Evolutionary conservation across 192 early-diverging fungal genomes (phyloP).

Genomic region (Gamsiella multidivaricata): DNA sequence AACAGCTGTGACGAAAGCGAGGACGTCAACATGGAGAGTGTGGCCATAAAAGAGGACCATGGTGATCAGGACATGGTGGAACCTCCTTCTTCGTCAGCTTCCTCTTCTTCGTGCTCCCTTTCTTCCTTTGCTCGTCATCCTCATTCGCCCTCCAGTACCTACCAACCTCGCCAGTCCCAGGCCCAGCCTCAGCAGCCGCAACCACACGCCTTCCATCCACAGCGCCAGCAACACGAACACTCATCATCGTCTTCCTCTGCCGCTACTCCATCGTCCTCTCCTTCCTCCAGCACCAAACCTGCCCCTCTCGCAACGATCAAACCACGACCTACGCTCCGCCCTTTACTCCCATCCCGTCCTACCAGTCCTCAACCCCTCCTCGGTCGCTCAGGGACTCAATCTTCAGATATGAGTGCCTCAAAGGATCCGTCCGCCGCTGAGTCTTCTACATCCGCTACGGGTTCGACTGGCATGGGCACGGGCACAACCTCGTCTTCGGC

Average conservation of each 20-base stretch:
- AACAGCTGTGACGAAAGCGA: slow-evolving; percentile 47
- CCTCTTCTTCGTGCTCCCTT: slow-evolving; percentile 13
- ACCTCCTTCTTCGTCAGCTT: slow-evolving; percentile 26
- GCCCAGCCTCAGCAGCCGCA: slow-evolving; percentile 22
- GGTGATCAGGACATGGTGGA: slow-evolving; percentile 45
- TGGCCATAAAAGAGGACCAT: slow-evolving; percentile 30
- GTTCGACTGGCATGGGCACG: not conserved
- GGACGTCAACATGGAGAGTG: slow-evolving; percentile 49
- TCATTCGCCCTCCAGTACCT: not conserved
- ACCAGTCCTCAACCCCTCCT: slow-evolving; percentile 47
- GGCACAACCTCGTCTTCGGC: not conserved
- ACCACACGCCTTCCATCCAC: slow-evolving; percentile 7
- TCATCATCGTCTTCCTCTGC: slow-evolving; percentile 14
- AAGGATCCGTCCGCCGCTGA: slow-evolving; percentile 1
- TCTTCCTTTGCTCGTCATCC: slow-evolving; percentile 7
- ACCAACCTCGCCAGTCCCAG: not conserved
- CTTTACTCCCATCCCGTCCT: slow-evolving; percentile 40
- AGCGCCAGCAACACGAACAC: not conserved
- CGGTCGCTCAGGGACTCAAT: not conserved
- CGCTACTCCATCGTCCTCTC: slow-evolving; percentile 1
- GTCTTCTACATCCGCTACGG: slow-evolving; percentile 1
- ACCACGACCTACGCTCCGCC: slow-evolving; percentile 40
- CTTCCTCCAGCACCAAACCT: slow-evolving; percentile 6
- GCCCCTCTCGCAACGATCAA: slow-evolving; percentile 32
- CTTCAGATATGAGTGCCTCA: slow-evolving; percentile 19